These are phyloP conservation scores for Sporothrix inflata DNA, from an alignment of 2,329 filamentous ascomycete species.

Conservation along the genomic window DNA sequence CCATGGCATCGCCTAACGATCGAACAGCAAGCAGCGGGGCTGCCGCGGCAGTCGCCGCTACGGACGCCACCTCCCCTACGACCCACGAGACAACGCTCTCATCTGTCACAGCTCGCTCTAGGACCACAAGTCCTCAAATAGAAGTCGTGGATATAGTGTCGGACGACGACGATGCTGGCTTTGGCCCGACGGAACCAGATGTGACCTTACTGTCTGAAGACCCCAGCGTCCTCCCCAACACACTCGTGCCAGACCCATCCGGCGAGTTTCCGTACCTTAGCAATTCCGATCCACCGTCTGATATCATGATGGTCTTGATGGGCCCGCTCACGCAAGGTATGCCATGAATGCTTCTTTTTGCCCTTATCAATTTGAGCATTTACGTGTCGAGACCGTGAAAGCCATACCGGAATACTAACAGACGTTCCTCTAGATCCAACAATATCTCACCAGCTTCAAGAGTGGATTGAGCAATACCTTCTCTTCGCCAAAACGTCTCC, in stretches of 20 bases:
- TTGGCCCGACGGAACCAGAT: slow-evolving; percentile 31
- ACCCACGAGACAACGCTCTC: not conserved
- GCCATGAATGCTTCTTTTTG: slow-evolving; percentile 30
- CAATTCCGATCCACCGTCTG: slow-evolving; percentile 36
- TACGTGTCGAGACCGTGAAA: not conserved
- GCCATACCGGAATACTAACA: not conserved
- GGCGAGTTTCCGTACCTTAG: slow-evolving; percentile 51
- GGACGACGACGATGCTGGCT: slow-evolving; percentile 41
- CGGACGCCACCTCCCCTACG: not conserved
- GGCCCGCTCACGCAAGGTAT: slow-evolving; percentile 37
- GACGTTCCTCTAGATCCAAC: slow-evolving; percentile 43
- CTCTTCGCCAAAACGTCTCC: slow-evolving; percentile 44
- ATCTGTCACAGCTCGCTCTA: slow-evolving; percentile 44
- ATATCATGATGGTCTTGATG: slow-evolving; percentile 38
- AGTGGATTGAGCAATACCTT: slow-evolving; percentile 58
- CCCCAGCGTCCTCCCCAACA: slow-evolving; percentile 26
- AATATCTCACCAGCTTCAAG: slow-evolving; percentile 49
- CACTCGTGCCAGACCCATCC: slow-evolving; percentile 47
- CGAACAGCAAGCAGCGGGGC: slow-evolving; percentile 32
- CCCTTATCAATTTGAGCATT: not conserved
- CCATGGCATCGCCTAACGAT: slow-evolving; percentile 50
- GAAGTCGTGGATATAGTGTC: slow-evolving; percentile 49
- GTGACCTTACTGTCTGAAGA: slow-evolving; percentile 36
- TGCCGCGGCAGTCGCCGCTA: slow-evolving; percentile 35
- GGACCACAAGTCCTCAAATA: slow-evolving; percentile 49